These are phyloP conservation scores for Pseudozyma flocculosa DNA, from an alignment of 1,284 basidiomycete species.

Conservation along the genomic window DNA sequence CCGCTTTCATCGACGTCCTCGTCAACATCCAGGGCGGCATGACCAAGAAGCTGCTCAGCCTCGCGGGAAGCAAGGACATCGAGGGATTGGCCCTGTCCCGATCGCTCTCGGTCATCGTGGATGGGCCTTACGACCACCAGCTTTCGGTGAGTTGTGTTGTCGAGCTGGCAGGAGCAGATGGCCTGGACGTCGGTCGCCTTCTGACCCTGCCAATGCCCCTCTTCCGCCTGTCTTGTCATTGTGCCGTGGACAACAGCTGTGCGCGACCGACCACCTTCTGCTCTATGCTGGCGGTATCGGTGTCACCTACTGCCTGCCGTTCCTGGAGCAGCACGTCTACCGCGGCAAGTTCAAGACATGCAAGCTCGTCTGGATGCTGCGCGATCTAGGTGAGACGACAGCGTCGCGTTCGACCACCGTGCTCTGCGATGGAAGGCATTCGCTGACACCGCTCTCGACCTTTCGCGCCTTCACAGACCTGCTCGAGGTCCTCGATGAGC, in stretches of 20 bases:
- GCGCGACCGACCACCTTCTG: conserved; percentile 9
- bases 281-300: conserved; percentile 39
- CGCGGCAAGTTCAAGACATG: conserved; percentile 7
- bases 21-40: conserved; percentile 29
- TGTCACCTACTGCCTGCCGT: conserved; percentile 35
- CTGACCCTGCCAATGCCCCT: conserved; percentile 4
- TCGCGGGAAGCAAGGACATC: no score
- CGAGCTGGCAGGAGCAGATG: no score
- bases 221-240: neutral
- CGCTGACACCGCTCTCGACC: neutral
- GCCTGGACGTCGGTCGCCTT: no score
- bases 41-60: no score
- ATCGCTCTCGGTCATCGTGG: no score
- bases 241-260: no score
- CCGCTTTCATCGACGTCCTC: conserved; percentile 24
- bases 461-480: no score
- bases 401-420: neutral
- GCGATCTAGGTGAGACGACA: conserved; percentile 16
- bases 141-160: no score
- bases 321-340: conserved; percentile 7
- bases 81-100: no score
- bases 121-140: no score
- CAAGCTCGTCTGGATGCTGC: conserved; percentile 36
- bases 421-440: neutral
- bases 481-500: no score